A percentile compares a stretch with the other conserved stretches of the same genome.
Conservation (phyloP, 2,329 filamentous ascomycete species). For the Botrytis tulipae region DNA sequence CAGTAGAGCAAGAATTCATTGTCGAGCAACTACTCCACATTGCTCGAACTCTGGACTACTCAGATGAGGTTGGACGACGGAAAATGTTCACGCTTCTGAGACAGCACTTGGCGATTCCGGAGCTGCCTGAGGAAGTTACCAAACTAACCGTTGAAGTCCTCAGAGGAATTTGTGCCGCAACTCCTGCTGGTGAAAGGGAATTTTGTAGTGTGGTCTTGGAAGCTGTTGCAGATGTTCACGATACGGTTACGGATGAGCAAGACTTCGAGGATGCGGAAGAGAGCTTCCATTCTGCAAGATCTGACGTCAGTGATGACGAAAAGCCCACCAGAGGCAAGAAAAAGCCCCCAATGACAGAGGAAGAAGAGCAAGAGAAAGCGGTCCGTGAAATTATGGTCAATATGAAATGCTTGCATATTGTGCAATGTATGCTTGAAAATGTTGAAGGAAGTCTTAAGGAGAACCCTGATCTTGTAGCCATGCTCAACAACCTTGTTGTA, state of each 20-base stretch:
- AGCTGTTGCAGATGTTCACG: slow-evolving; percentile 93
- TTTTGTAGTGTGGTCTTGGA: slow-evolving; percentile 86
- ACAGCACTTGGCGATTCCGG: slow-evolving; percentile 79
- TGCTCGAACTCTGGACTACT: slow-evolving; percentile 87
- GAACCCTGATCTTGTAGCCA: slow-evolving; percentile 89
- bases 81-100: slow-evolving; percentile 94
- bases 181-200: slow-evolving; percentile 72
- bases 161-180: slow-evolving; percentile 75
- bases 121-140: slow-evolving; percentile 88
- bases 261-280: slow-evolving; percentile 61
- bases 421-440: slow-evolving; percentile 95
- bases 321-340: slow-evolving; percentile 50
- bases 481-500: slow-evolving; percentile 95
- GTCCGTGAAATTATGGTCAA: slow-evolving; percentile 93
- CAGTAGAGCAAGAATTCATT: slow-evolving; percentile 89
- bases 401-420: slow-evolving; percentile 96
- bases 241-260: slow-evolving; percentile 78
- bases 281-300: slow-evolving; percentile 91
- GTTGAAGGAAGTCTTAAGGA: slow-evolving; percentile 84
- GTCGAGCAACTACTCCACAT: slow-evolving; percentile 95
- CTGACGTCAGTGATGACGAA: slow-evolving; percentile 71
- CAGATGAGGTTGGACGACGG: slow-evolving; percentile 90
- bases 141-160: slow-evolving; percentile 82
- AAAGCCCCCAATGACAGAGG: slow-evolving; percentile 53
- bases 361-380: slow-evolving; percentile 70